phyloP scores from a whole-genome alignment of 2,329 filamentous ascomycete genomes.

The Paraphaeosphaeria minitans region DNA sequence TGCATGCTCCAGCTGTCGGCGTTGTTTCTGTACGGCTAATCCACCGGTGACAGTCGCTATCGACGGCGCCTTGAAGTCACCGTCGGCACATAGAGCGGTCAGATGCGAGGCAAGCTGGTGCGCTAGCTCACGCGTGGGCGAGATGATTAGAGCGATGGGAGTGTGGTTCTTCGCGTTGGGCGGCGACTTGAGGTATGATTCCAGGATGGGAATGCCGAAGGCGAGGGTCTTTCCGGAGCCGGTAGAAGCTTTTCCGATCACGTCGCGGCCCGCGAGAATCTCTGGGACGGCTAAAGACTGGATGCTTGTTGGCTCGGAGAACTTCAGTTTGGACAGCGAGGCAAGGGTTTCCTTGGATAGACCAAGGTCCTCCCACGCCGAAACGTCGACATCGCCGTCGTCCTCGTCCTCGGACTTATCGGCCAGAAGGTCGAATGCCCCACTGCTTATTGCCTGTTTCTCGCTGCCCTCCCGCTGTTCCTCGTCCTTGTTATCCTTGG shows the following conservation, averaged over 20 bases:
- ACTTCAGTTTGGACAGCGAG: slow-evolving; percentile 78
- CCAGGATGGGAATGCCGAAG: slow-evolving; percentile 91
- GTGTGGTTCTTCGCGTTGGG: slow-evolving; percentile 46
- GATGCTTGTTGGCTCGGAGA: slow-evolving; percentile 79
- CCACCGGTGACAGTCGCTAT: slow-evolving; percentile 92
- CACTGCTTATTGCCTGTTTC: slow-evolving; percentile 33
- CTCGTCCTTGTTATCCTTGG: slow-evolving; percentile 16
- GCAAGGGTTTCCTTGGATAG: slow-evolving; percentile 74
- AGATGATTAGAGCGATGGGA: slow-evolving; percentile 73
- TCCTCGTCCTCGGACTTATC: slow-evolving; percentile 57
- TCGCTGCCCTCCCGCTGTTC: slow-evolving; percentile 34
- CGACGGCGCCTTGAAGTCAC: slow-evolving; percentile 63
- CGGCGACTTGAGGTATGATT: slow-evolving; percentile 69
- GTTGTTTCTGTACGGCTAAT: slow-evolving; percentile 92
- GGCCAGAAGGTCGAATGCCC: slow-evolving; percentile 61
- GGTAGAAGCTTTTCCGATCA: slow-evolving; percentile 94
- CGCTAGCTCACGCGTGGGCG: slow-evolving; percentile 90
- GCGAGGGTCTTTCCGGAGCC: slow-evolving; percentile 96
- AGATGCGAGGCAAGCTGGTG: slow-evolving; percentile 89
- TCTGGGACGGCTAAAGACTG: slow-evolving; percentile 81
- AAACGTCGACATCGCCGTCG: slow-evolving; percentile 69
- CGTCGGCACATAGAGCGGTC: slow-evolving; percentile 70
- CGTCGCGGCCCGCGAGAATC: slow-evolving; percentile 81
- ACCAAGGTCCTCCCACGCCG: slow-evolving; percentile 76
- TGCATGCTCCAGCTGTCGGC: slow-evolving; percentile 79